Base-by-base conservation (phyloP, 345 rosid genomes). In the Boechera stricta region DNA sequence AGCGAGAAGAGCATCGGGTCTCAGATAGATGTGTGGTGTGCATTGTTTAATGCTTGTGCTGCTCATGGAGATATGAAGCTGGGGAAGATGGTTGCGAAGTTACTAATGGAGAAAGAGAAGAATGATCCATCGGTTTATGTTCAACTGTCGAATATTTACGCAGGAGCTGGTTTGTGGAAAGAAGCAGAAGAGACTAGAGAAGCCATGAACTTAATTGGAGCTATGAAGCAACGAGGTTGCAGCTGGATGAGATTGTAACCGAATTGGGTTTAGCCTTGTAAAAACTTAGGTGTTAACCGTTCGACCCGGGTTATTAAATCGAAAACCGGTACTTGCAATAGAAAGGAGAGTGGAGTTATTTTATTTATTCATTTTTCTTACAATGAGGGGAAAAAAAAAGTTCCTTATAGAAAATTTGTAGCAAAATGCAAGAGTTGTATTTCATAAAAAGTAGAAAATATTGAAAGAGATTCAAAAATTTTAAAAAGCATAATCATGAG, bases 141-240 rank as follows among this genome's bases (percentile, higher is more conserved):
- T 53, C 88, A 85, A 47, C 67, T 88, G 62, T 78, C 96, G n/a
- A 90, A 90, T 66, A 83, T 87, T 31, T 90, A 89, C 71, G 98
- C 91, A 63, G 83, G 86, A n/a, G 85, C 89, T 57, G 92, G 92
- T 63, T 85, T 82, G 75, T 90, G 96, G 92, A 86, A 87, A 80
- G 94, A 87, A 84, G 92, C 93, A 62, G 88, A 90, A 76, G 75
- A 77, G 39, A 45, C 82, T 12, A 86, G 90, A 75, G 80, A 69
- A 75, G 64, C 81, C 51, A 78, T 81, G 67, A 77, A 82, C 62
- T 81, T 69, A 68, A 57, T 54, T 61, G 85, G 90, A 72, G 82
- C 64, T 60, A 61, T 52, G 79, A 91, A 91, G 83, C 86, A 87
- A 63, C 77, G 84, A 7, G 92, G 90, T 48, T 84, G 76, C 71